Conservation (phyloP, 208 protist species). For the Trypanosomatidae sp. region DNA sequence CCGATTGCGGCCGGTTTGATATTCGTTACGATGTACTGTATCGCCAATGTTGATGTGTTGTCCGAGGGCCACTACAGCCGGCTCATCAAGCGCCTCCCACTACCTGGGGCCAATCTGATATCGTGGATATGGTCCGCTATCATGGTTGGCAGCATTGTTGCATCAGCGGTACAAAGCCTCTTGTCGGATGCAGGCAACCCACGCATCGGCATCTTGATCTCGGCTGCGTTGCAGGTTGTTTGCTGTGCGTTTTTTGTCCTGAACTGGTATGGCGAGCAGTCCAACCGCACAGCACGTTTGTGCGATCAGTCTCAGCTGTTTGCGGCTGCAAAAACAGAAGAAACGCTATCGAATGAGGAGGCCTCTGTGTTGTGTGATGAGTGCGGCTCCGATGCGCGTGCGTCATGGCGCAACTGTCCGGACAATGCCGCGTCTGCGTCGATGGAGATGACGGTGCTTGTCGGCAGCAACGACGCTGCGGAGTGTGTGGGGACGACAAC, state of each 20-base stretch:
- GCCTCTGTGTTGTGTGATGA: background rate
- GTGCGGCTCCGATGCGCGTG: background rate
- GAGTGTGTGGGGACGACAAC: no score
- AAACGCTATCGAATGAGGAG: conserved; percentile 9
- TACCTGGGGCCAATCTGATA: conserved; percentile 11
- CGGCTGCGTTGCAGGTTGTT: conserved; percentile 9
- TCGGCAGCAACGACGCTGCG: background rate
- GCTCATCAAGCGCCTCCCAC: conserved; percentile 11
- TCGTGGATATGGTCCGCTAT: conserved; percentile 21
- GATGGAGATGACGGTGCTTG: background rate
- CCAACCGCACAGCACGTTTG: conserved; percentile 3
- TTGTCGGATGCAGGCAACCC: conserved; percentile 12
- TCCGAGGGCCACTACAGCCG: conserved; percentile 27
- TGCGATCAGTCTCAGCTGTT: conserved; percentile 18
- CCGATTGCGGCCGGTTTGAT: conserved; percentile 10
- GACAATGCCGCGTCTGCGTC: background rate
- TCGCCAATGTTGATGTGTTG: conserved; percentile 28
- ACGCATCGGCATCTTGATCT: conserved; percentile 13
- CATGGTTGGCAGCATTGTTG: conserved; percentile 11
- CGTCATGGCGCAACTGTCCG: no score
- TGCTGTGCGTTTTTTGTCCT: conserved; percentile 13
- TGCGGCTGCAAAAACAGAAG: conserved; percentile 12
- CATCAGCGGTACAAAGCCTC: conserved; percentile 13
- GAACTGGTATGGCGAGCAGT: conserved; percentile 27
- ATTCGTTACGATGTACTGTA: conserved; percentile 16